Evolutionary conservation across 2,329 filamentous ascomycete species (phyloP).

Genomic region (Pseudogymnoascus sp.): DNA sequence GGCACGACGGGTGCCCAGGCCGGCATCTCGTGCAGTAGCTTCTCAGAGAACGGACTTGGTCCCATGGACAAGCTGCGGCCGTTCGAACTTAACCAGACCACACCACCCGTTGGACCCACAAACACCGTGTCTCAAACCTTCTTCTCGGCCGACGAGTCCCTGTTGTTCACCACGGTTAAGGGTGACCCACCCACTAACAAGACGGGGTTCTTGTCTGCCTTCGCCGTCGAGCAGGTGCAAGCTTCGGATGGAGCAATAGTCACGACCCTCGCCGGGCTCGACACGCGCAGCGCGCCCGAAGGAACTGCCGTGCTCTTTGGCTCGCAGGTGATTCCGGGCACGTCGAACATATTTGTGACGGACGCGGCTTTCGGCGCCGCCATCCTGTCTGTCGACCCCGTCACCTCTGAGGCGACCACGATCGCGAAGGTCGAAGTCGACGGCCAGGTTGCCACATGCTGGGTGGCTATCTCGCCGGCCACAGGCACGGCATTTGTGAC

Average conservation of each 20-base stretch:
- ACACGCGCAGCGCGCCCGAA: conserved; percentile 34
- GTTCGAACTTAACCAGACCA: conserved; percentile 46
- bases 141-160: conserved; percentile 45
- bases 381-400: conserved; percentile 42
- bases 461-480: conserved; percentile 41
- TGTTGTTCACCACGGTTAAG: conserved; percentile 50
- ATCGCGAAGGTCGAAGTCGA: conserved; percentile 30
- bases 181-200: conserved; percentile 46
- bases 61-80: conserved; percentile 38
- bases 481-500: conserved; percentile 49
- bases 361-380: conserved; percentile 50
- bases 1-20: conserved; percentile 36
- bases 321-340: conserved; percentile 37
- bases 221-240: conserved; percentile 32
- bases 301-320: conserved; percentile 53
- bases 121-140: conserved; percentile 53
- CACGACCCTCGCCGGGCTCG: conserved; percentile 21
- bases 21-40: conserved; percentile 37
- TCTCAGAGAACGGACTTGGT: conserved; percentile 32
- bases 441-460: conserved; percentile 50
- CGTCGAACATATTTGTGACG: conserved; percentile 40
- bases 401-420: conserved; percentile 35
- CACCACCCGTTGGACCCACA: conserved; percentile 46
- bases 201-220: conserved; percentile 47
- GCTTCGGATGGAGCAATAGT: conserved; percentile 11